phyloP scores from a whole-genome alignment of 768 basidiomycete species.

The Mycena galopus region DNA sequence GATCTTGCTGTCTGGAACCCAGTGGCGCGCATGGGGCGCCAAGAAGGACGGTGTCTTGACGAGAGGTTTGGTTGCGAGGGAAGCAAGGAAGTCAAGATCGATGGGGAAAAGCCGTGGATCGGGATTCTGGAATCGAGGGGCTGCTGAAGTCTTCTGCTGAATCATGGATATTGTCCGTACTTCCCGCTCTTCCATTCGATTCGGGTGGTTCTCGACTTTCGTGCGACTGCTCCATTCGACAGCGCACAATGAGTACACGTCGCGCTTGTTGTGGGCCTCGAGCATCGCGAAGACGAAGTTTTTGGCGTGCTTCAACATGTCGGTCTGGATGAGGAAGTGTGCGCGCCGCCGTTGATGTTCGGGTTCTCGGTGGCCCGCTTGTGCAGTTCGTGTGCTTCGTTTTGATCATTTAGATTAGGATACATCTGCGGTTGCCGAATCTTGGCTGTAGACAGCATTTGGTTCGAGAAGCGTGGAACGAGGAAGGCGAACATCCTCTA shows the following conservation, averaged over 20 bases:
- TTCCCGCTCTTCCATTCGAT: slow-evolving; percentile 77
- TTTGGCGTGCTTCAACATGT: slow-evolving; percentile 77
- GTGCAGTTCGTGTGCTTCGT: slow-evolving; percentile 88
- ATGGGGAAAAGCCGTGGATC: no score
- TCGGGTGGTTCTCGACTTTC: slow-evolving; percentile 81
- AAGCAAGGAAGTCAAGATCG: no score
- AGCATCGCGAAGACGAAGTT: slow-evolving; percentile 93
- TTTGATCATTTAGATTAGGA: slow-evolving; percentile 73
- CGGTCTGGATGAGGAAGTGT: slow-evolving; percentile 89
- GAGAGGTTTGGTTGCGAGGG: no score
- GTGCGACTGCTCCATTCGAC: slow-evolving; percentile 87
- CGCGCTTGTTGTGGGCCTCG: slow-evolving; percentile 87
- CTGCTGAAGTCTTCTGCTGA: no score
- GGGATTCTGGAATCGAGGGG: no score
- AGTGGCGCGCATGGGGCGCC: no score
- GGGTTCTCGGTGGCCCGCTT: slow-evolving; percentile 91
- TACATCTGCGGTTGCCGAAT: slow-evolving; percentile 90
- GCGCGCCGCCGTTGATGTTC: slow-evolving; percentile 88
- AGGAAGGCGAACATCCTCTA: slow-evolving; percentile 80
- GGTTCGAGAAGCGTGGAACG: not conserved
- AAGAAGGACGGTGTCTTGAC: no score
- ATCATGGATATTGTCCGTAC: no score
- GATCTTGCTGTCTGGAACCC: no score
- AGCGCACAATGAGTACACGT: slow-evolving; percentile 92
- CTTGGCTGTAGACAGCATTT: slow-evolving; percentile 79